Percentiles rank a stretch among this genome's conserved stretches.
phyloP scores from a whole-genome alignment of 2,329 filamentous ascomycete species.

The Drechmeria coniospora region DNA sequence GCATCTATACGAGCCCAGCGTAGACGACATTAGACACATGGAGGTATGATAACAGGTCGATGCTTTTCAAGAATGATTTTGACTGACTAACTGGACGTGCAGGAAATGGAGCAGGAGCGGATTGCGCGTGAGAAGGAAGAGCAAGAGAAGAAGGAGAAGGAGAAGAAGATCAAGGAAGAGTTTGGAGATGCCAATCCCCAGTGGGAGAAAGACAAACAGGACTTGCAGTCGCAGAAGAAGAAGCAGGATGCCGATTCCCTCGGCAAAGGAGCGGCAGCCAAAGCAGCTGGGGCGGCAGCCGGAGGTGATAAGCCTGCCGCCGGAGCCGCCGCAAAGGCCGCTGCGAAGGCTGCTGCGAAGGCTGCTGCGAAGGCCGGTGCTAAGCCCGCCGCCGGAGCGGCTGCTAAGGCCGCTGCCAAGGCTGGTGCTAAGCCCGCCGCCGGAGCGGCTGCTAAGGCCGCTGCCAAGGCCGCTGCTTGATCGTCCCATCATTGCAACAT shows the following conservation, averaged over 20 bases:
- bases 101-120: constrained; percentile 89
- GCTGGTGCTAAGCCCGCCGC: too few species aligned
- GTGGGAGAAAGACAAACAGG: constrained; percentile 81
- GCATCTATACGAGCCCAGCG: constrained; percentile 98
- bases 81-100: constrained; percentile 6
- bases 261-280: constrained; percentile 3
- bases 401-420: too few species aligned
- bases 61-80: background rate
- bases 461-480: too few species aligned
- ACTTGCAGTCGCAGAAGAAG: constrained; percentile 28
- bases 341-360: background rate
- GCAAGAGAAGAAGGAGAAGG: constrained; percentile 55
- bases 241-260: constrained; percentile 1
- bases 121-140: constrained; percentile 61
- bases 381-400: too few species aligned
- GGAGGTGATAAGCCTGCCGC: too few species aligned
- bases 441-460: too few species aligned
- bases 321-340: too few species aligned
- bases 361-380: too few species aligned
- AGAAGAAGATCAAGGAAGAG: constrained; percentile 55
- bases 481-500: too few species aligned
- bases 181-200: constrained; percentile 64
- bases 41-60: constrained; percentile 36
- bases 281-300: constrained; percentile 3
- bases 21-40: constrained; percentile 96